Evolutionary conservation across 2,329 filamentous ascomycete genomes (phyloP), one percentile per base, ranked within the genome.

Genomic region (Ophiocordyceps polyrhachis-furcata): DNA sequence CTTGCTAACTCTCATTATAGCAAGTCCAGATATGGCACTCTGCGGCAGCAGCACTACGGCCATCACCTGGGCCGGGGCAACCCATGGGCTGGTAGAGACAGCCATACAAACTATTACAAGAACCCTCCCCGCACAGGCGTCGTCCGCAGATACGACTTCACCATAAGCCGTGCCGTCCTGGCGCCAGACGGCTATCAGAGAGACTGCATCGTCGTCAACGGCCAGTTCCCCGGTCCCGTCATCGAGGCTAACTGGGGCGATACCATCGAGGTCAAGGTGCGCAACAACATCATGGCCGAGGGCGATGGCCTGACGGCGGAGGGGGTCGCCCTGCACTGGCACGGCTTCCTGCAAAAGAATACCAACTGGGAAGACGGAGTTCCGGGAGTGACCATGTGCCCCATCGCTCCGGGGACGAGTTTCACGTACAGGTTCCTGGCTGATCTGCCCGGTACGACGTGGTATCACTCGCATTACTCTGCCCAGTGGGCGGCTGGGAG

Each of bases 241-340:
- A 74, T 87, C 45, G 68, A 71, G 48, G 78, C 72, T 15, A 70
- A 78, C 56, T 79, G 74, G 74, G 75, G 74, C 37, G 75, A 79
- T 52, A 70, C 61, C 20, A 68, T 77, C 41, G 62, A 81, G 45
- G 73, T 85, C 37, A 77, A 76, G 28, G 70, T 88, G 45, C 70
- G 74, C 59, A 91, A 91, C 60, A 72, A 77, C 43, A 73, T 87
- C 13, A 71, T 50, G 47, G 58, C 56, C 2, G 62, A 41, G 49
- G 66, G 53, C 25, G 25, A 28, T 9, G 25, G 25, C 25, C 25
- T 28, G 5, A 28, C 25, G 7, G 25, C 25, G 53, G 77, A 58
- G 62, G 71, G 71, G 11, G 61, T 65, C 0, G 52, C 65, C 4
- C 56, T 74, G 5, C 71, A 75, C 54, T 74, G 69, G 68, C 71